Percentiles rank a stretch among this genome's conserved stretches.
These are phyloP conservation scores for Candida sanyiensis DNA, from an alignment of 805 yeast genomes.

Conservation along the genomic window DNA sequence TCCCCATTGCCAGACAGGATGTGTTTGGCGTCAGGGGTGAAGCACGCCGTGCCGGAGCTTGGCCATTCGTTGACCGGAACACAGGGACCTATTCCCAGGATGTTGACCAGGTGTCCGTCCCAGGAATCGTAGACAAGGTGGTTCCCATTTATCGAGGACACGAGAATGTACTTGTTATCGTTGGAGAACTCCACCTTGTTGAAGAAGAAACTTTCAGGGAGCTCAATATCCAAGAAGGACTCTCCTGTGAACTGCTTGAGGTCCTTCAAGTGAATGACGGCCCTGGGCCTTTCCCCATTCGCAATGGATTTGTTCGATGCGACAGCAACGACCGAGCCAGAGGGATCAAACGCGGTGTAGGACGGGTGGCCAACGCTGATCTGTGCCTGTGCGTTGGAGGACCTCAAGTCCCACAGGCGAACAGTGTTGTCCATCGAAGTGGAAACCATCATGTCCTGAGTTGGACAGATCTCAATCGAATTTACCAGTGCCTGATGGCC, in stretches of 20 bases:
- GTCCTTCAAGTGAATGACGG: constrained; percentile 54
- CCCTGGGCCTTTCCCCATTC: constrained; percentile 35
- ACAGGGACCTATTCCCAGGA: constrained; percentile 23
- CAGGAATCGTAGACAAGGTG: constrained; percentile 70
- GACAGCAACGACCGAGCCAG: constrained; percentile 50
- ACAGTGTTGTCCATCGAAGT: constrained; percentile 75
- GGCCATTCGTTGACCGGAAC: constrained; percentile 37
- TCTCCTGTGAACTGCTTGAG: constrained; percentile 48
- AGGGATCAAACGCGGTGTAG: constrained; percentile 70
- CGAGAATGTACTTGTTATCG: constrained; percentile 58
- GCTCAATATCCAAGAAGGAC: constrained; percentile 45
- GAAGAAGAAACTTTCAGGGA: constrained; percentile 42
- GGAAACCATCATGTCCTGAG: constrained; percentile 56
- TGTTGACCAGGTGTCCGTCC: constrained; percentile 45
- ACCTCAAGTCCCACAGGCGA: constrained; percentile 80
- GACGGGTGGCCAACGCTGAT: constrained; percentile 2
- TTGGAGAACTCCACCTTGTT: constrained; percentile 73
- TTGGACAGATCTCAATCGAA: constrained; percentile 67
- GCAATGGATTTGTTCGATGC: constrained; percentile 47
- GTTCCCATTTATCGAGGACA: constrained; percentile 49
- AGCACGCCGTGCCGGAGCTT: constrained; percentile 51
- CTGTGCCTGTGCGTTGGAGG: constrained; percentile 56
- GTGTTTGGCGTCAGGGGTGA: constrained; percentile 63
- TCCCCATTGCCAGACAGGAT: constrained; percentile 57
- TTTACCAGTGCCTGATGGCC: constrained; percentile 82